Conservation (phyloP, 2,329 filamentous ascomycete genomes). For the Alternaria viburni region DNA sequence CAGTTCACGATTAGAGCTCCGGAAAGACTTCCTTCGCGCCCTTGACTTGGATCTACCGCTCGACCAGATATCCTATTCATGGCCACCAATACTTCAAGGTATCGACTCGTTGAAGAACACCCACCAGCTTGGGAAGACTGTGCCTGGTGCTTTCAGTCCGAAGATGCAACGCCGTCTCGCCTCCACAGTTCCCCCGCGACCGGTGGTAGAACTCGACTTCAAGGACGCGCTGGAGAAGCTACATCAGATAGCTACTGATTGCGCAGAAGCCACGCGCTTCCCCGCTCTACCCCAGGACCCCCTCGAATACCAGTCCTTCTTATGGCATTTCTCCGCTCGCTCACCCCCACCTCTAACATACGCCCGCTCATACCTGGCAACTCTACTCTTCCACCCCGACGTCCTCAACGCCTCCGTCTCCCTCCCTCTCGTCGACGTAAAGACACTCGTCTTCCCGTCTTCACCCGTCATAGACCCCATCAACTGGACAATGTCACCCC, state of each 20-base stretch:
- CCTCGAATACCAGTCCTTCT: constrained; percentile 64
- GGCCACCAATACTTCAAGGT: constrained; percentile 44
- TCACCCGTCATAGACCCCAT: constrained; percentile 72
- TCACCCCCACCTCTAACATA: constrained; percentile 85
- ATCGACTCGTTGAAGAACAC: constrained; percentile 66
- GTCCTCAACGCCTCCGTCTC: constrained; percentile 69
- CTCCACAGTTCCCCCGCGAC: constrained; percentile 90
- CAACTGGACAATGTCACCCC: constrained; percentile 75
- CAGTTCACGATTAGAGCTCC: constrained; percentile 68
- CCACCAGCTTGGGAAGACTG: constrained; percentile 66
- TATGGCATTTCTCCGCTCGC: constrained; percentile 75
- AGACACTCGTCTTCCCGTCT: constrained; percentile 74
- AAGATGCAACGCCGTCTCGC: constrained; percentile 92
- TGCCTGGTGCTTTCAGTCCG: constrained; percentile 82
- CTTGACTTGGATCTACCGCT: constrained; percentile 49
- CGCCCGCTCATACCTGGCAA: constrained; percentile 79
- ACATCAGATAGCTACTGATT: constrained; percentile 73
- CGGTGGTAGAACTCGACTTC: constrained; percentile 79
- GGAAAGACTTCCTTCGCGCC: constrained; percentile 67
- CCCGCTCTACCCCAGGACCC: constrained; percentile 36
- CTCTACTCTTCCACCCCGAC: constrained; percentile 75
- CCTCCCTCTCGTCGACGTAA: constrained; percentile 82
- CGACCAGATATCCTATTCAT: constrained; percentile 40
- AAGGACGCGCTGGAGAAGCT: constrained; percentile 75
- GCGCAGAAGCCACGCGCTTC: constrained; percentile 60